Base-by-base conservation (phyloP, 2,329 filamentous ascomycete genomes). In the Blastomyces parvus region DNA sequence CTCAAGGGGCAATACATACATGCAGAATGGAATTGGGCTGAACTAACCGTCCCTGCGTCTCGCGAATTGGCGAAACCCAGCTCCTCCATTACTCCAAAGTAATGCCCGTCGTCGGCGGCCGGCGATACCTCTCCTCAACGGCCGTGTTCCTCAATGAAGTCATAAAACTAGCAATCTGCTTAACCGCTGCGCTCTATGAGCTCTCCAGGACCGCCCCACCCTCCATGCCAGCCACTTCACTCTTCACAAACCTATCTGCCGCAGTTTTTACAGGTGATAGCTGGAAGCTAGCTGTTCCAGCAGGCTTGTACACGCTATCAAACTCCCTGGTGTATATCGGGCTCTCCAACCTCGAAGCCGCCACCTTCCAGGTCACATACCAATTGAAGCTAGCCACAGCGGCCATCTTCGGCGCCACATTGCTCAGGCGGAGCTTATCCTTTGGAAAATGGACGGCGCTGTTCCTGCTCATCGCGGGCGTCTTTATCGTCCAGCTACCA, bases 301-400 rank as follows among this genome's bases (percentile, higher is more conserved):
- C 93, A 3, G 83, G 86, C 4, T 81, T 97, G 1, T 97, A 96
- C 73, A 96, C 93, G 0, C 74, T 97, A 36, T 91, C 97, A 71
- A 97, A 97, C 72, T 89, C 89, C n/a, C 79, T 97, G 62, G 91
- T 97, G 74, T 99, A 97, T 72, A 84, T 95, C 61, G 93, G 91
- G 1, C 86, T 97, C 13, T 91, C 90, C 65, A 97, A 97, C 69
- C 76, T 97, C 69, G 91, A 96, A 70, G 89, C 93, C 0, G 91
- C 94, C 4, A 91, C 93, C 62, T 97, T 97, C 73, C 92, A 97
- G 75, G 87, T 96, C 64, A 85, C 94, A 33, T 96, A 94, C 74
- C 93, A 99, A 77, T 81, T 97, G 64, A 97, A 97, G 84, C 94
- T 97, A 67, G 83, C 97, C 66, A 90, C 90, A 1, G 94, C 91